These are phyloP conservation scores for Chaetomium sp. DNA, from an alignment of 2,329 filamentous ascomycete genomes.

Conservation along the genomic window DNA sequence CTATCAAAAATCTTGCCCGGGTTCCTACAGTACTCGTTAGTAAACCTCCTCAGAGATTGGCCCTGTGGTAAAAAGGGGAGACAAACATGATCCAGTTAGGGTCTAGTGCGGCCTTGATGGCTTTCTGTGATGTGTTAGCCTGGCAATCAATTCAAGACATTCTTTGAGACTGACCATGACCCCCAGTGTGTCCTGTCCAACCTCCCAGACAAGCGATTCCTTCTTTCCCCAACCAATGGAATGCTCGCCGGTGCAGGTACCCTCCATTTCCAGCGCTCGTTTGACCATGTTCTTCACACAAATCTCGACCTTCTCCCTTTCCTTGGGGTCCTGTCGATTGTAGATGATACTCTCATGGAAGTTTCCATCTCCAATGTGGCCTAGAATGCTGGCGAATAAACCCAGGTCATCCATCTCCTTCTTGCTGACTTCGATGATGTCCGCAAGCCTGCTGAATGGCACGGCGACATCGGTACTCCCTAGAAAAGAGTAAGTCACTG, in stretches of 20 bases:
- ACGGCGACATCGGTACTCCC: conserved; percentile 85
- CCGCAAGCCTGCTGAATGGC: conserved; percentile 72
- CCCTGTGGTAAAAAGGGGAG: background rate
- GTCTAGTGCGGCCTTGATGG: conserved; percentile 80
- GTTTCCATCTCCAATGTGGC: conserved; percentile 91
- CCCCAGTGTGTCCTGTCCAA: conserved; percentile 76
- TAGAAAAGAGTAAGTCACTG: conserved; percentile 33
- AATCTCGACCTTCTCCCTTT: conserved; percentile 74
- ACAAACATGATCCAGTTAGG: conserved; percentile 75
- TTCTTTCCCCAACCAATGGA: conserved; percentile 87
- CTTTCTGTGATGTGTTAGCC: conserved; percentile 47
- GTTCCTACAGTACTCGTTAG: conserved; percentile 50
- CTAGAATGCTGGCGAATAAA: conserved; percentile 83
- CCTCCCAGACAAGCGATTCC: conserved; percentile 73
- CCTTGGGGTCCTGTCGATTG: conserved; percentile 66
- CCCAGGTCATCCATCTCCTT: conserved; percentile 85
- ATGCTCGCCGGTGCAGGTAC: conserved; percentile 88
- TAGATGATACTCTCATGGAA: conserved; percentile 95
- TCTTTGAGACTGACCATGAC: conserved; percentile 62
- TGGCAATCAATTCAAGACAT: background rate
- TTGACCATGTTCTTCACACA: conserved; percentile 90
- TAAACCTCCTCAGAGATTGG: conserved; percentile 21
- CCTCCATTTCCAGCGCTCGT: conserved; percentile 90
- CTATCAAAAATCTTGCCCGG: conserved; percentile 88
- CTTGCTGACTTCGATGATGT: conserved; percentile 81